Percentiles rank a stretch among this genome's conserved stretches.
Conservation (phyloP, 148 eudicot genomes). For the Tetragonia tetragonoides region DNA sequence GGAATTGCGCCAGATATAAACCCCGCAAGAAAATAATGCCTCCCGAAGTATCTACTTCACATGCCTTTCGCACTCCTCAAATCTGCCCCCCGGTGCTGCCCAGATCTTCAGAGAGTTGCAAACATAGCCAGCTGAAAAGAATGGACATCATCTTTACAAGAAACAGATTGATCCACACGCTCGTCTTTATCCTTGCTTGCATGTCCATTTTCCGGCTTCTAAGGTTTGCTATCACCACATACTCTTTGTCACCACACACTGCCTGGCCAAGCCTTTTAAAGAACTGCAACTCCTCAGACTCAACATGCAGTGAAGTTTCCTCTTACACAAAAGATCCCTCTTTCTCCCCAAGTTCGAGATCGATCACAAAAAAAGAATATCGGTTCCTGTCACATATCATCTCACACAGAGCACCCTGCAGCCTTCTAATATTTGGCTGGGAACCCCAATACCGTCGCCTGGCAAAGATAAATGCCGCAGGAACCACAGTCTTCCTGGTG, state of each 20-base stretch:
- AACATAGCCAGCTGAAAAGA: slow-evolving; percentile 21
- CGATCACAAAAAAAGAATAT: slow-evolving; percentile 53
- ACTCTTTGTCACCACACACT: slow-evolving; percentile 35
- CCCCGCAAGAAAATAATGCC: slow-evolving; percentile 39
- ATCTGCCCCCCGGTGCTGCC: slow-evolving; percentile 21
- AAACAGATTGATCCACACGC: slow-evolving; percentile 55
- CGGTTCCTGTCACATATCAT: slow-evolving; percentile 49
- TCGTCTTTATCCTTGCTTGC: slow-evolving; percentile 47
- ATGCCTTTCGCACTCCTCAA: slow-evolving; percentile 28
- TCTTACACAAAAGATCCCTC: slow-evolving; percentile 4
- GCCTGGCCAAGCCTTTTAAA: slow-evolving; percentile 6
- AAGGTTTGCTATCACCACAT: slow-evolving; percentile 44
- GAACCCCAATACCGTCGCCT: slow-evolving; percentile 50
- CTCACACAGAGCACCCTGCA: slow-evolving; percentile 64
- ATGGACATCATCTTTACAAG: slow-evolving; percentile 47
- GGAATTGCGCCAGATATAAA: background rate
- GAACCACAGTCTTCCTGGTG: slow-evolving; percentile 62
- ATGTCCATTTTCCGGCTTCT: slow-evolving; percentile 68
- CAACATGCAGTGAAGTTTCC: slow-evolving; percentile 11
- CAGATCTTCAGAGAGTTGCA: slow-evolving; percentile 18
- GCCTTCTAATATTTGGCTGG: slow-evolving; percentile 78
- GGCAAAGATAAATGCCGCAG: slow-evolving; percentile 51
- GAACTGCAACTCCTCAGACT: slow-evolving; percentile 19
- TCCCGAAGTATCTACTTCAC: slow-evolving; percentile 34
- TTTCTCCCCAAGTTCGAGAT: background rate